Evolutionary conservation across 805 yeast genomes (phyloP).

Genomic region (Candida dendrica): DNA sequence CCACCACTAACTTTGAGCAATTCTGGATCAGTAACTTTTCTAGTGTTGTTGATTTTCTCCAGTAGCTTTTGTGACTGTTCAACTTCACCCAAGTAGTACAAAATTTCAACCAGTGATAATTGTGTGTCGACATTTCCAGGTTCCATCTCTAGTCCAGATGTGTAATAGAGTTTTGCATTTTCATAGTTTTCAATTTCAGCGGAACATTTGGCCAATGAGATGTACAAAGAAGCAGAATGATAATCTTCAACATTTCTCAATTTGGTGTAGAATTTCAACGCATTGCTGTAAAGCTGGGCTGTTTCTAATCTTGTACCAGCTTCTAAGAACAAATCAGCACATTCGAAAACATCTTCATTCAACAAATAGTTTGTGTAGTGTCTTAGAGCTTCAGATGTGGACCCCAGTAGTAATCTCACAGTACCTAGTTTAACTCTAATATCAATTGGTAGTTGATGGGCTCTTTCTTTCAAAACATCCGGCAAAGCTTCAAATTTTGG

Average conservation of each 20-base stretch:
- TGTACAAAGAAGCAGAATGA: constrained; percentile 37
- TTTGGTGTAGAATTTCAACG: constrained; percentile 57
- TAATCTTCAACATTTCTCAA: constrained; percentile 49
- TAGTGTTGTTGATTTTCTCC: constrained; percentile 43
- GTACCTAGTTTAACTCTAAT: constrained; percentile 76
- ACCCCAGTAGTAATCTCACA: constrained; percentile 57
- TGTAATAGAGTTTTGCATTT: constrained; percentile 56
- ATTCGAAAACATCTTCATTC: constrained; percentile 49
- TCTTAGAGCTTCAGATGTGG: constrained; percentile 59
- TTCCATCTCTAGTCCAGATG: constrained; percentile 43
- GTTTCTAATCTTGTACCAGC: constrained; percentile 72
- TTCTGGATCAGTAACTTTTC: constrained; percentile 14
- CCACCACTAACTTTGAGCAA: neutral
- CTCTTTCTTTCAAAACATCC: constrained; percentile 27
- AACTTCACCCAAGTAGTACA: constrained; percentile 55
- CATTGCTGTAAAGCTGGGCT: constrained; percentile 66
- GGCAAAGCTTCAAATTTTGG: constrained; percentile 35
- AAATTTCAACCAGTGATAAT: constrained; percentile 75
- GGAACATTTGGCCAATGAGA: constrained; percentile 68
- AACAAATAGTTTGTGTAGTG: constrained; percentile 58
- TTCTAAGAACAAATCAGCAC: constrained; percentile 65
- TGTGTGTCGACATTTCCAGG: constrained; percentile 67
- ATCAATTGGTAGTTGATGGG: constrained; percentile 68
- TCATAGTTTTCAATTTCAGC: constrained; percentile 64
- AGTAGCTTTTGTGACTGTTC: constrained; percentile 49